Evolutionary conservation across 169 alveolate species (phyloP), one percentile per base, ranked within the genome.

Genomic region (Cytauxzoon felis): DNA sequence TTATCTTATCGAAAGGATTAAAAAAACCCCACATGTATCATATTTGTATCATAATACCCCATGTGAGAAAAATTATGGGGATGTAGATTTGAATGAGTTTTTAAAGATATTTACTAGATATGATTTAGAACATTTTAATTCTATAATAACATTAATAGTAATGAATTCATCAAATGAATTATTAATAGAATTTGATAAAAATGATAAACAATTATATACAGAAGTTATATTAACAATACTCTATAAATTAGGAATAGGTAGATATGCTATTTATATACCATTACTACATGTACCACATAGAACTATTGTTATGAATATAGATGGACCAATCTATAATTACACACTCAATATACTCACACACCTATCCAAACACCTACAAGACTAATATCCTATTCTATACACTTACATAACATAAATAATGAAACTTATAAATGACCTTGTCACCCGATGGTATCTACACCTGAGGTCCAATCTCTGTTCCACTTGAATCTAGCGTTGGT

Each of bases 241-340:
- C 11, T 33, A 60, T 63, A 54, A 51, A 13, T 23, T 73, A 21
- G 38, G 56, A 6, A 48, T 23, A 19, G 1, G 49, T 53, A 73
- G 59, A 58, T 73, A 54, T 42, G 84, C 84, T 3, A 79, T 73
- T 1, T 73, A 63, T 49, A 57, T 73, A 29, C 84, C 84, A 27
- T 32, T 63, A n/a, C 33, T 73, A 24, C 60, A 60, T 64, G 49
- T 73, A 47, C 84, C 84, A 0, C 84, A 73, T 59, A 49, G 57
- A 24, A 58, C 76, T 36, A 73, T 73, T 2, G 29, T 73, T 26
- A 63, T 79, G 1, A 34, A 36, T 29, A n/a, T 19, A 18, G 67
- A 63, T 18, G 43, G 48, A 2, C 30, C 19, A 23, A 5, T 62
- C 1, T 38, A 26, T 26, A 53, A 73, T 29, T 54, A 36, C 64